Percentiles rank a stretch among this genome's conserved stretches.
Evolutionary conservation across 2,329 filamentous ascomycete species (phyloP).

Genomic region (Colletotrichum sp.): DNA sequence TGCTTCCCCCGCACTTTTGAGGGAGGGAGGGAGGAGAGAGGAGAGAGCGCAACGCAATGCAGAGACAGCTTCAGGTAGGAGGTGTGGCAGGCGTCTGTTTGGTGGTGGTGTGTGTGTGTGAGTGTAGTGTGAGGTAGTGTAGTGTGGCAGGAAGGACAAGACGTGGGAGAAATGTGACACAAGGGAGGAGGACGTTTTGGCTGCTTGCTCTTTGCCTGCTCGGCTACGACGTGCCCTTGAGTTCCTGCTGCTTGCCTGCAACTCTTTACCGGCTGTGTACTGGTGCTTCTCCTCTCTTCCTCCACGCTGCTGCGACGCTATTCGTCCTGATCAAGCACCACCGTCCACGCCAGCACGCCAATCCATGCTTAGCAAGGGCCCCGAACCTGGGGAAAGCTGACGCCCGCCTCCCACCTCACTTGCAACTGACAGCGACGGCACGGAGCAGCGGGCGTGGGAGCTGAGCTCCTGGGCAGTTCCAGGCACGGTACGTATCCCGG

Average conservation of each 20-base stretch:
- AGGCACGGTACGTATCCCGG: constrained; percentile 10
- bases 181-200: constrained; percentile 6
- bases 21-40: not conserved
- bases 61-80: constrained; percentile 18
- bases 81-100: not conserved
- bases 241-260: not conserved
- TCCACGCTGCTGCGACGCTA: not conserved
- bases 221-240: not conserved
- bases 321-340: constrained; percentile 9
- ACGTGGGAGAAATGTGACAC: constrained; percentile 8
- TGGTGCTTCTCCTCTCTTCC: not conserved
- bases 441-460: not conserved
- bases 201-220: not conserved
- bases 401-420: not conserved
- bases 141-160: constrained; percentile 4
- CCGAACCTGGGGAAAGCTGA: constrained; percentile 21
- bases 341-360: not conserved
- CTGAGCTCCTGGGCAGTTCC: not conserved
- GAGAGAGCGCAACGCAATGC: not conserved
- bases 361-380: not conserved
- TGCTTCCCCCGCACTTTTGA: constrained; percentile 16
- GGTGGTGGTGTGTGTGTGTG: not conserved
- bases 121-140: not conserved
- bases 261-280: not conserved
- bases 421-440: not conserved